Evolutionary conservation across 2,329 filamentous ascomycete genomes (phyloP).

Genomic region (Arthroderma sp.): DNA sequence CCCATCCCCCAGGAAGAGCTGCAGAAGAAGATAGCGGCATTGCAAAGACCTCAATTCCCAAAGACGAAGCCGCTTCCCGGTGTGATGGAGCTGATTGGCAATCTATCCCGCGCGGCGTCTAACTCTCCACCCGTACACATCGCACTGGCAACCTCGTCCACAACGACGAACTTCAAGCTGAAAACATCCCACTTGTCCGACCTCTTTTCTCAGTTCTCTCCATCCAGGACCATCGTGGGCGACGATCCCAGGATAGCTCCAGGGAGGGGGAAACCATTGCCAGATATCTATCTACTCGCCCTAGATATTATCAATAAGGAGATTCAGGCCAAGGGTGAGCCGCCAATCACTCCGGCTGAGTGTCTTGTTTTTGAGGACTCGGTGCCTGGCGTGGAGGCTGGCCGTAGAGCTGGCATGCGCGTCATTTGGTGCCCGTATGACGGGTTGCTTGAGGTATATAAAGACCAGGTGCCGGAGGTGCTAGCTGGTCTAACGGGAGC

Average conservation of each 20-base stretch:
- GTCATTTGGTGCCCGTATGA: constrained; percentile 86
- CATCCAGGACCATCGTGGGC: constrained; percentile 63
- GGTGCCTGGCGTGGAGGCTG: constrained; percentile 83
- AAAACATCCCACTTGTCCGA: constrained; percentile 52
- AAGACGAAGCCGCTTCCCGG: constrained; percentile 66
- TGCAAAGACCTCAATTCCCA: constrained; percentile 64
- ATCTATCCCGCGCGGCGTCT: constrained; percentile 24
- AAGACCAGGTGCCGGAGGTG: constrained; percentile 65
- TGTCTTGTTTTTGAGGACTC: constrained; percentile 95
- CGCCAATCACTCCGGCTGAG: constrained; percentile 63
- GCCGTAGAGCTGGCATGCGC: constrained; percentile 83
- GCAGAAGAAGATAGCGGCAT: constrained; percentile 42
- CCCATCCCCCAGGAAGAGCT: constrained; percentile 64
- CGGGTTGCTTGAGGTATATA: constrained; percentile 62
- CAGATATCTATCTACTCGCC: constrained; percentile 86
- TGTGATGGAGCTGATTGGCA: constrained; percentile 53
- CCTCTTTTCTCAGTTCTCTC: constrained; percentile 50
- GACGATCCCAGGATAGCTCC: constrained; percentile 67
- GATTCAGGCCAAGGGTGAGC: constrained; percentile 42
- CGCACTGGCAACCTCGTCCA: constrained; percentile 74
- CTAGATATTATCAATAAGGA: constrained; percentile 71
- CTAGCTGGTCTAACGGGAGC: constrained; percentile 70
- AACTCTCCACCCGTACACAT: constrained; percentile 51
- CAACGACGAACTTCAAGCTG: constrained; percentile 58
- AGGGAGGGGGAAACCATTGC: constrained; percentile 84